phyloP scores from a whole-genome alignment of 2,329 filamentous ascomycete species.

The Chrysosporium keratinophilum region DNA sequence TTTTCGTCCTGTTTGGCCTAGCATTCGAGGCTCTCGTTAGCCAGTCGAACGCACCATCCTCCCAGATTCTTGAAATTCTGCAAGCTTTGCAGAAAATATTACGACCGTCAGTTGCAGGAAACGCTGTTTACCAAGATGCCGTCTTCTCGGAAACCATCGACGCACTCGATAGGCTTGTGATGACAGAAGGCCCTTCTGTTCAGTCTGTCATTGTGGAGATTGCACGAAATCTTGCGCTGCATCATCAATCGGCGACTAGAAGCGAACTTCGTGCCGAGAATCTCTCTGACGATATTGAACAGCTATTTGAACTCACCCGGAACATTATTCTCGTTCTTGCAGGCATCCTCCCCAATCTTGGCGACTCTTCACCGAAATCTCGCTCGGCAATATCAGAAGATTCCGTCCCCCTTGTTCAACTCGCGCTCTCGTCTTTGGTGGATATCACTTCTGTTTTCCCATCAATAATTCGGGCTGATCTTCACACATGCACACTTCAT shows the following conservation, averaged over 20 bases:
- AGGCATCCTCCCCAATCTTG: constrained; percentile 67
- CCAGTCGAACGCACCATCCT: constrained; percentile 56
- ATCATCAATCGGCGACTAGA: constrained; percentile 77
- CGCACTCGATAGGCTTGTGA: constrained; percentile 76
- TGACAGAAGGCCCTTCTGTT: constrained; percentile 81
- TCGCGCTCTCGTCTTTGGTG: constrained; percentile 76
- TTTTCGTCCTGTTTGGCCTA: constrained; percentile 94
- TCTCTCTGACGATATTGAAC: constrained; percentile 92
- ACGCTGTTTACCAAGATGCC: constrained; percentile 90
- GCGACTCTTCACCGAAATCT: constrained; percentile 47
- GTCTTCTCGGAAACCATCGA: constrained; percentile 98
- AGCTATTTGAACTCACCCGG: constrained; percentile 89
- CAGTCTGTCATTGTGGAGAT: constrained; percentile 92
- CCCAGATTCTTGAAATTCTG: constrained; percentile 79
- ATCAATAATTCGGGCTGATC: constrained; percentile 86
- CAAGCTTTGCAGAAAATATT: constrained; percentile 89
- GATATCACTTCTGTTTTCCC: constrained; percentile 95
- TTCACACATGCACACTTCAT: constrained; percentile 93
- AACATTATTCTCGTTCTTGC: constrained; percentile 91
- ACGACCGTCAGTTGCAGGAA: constrained; percentile 85
- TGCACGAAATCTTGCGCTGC: constrained; percentile 75
- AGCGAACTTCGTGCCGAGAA: constrained; percentile 58
- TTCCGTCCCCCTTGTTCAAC: constrained; percentile 66
- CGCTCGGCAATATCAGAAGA: constrained; percentile 79
- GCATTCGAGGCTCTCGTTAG: constrained; percentile 92